Evolutionary conservation across 106 monocot species (phyloP), one percentile per base, ranked within the genome.

Genomic region (Dendrobium catenatum): DNA sequence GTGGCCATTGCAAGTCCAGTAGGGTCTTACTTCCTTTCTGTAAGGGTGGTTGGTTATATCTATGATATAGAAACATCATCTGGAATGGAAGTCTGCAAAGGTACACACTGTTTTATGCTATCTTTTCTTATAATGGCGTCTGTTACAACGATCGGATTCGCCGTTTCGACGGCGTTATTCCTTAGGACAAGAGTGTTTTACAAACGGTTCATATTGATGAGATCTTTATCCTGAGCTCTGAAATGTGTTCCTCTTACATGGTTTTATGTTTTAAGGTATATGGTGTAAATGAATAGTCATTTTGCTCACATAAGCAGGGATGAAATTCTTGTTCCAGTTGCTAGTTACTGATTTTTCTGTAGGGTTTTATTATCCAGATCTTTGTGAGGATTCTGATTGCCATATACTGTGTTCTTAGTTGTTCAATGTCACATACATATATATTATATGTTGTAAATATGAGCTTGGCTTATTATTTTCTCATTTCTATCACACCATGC

Each of bases 1-100:
- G 85, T 99, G 49, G 93, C 95, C 20, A 78, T 89, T 56, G 98
- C 95, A 10, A 99, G 95, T 67, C 95, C 98, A 0, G 2, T 86
- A 0, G 98, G 95, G 1, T 99, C 99, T 46, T 99, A 95, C 61
- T 46, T 99, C 0, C 88, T 99, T 6, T 91, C 93, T n/a, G 99
- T 99, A 7, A 86, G 86, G 79, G 77, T 99, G 16, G 93, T 99
- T 44, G 99, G 99, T 7, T 93, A 85, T 81, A 73, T 99, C 42
- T 99, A 93, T 55, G 99, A 99, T 77, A 83, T 54, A 75, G 89
- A 95, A 75, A 42, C 95, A 20, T 73, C 84, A 68, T 75, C 76
- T 4, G 87, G 81, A 7, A 66, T 16, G 22, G 80, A 79, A 55
- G 74, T 76, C 0, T 90, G 89, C 72, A 80, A 15, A 0, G 99